Base-by-base conservation (phyloP, 2,329 filamentous ascomycete genomes). In the Pseudocercospora macadamiae region DNA sequence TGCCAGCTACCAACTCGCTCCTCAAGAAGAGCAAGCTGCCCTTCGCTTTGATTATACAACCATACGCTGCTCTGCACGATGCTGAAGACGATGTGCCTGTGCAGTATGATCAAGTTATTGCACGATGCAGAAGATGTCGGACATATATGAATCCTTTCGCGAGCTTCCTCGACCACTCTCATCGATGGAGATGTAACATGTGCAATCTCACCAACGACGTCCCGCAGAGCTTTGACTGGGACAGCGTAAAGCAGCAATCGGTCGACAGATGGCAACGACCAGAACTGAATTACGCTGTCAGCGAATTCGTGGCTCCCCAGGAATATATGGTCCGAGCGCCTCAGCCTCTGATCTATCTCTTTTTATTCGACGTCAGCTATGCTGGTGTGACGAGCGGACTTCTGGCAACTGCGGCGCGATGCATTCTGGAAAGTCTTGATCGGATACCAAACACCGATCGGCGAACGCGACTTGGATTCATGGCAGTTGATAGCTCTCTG, bases 141-240 rank as follows among this genome's bases (percentile, higher is more conserved):
- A 95, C 93, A 56, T 97, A 97, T 75, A 97, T 97, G 81, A 97
- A 97, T 75, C 93, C 95, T 10, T 99, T 93, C 68, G 95, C 96
- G 60, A 91, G 91, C 47, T 99, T 99, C 79, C 80, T 99, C 61
- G 95, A 99, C 70, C 91, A 97, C 72, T 95, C 95, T 47, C 95
- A 99, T 78, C 86, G 95, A 72, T 99, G 95, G 95, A 89, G 93
- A 71, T 99, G 95, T 80, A 99, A 99, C 79, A 97, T 99, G 93
- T 99, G 95, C 77, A 97, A 96, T 76, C 82, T 99, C 65, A 97
- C 93, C 68, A 99, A 99, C 74, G 95, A 99, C 69, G 93, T 97
- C 36, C 95, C 95, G n/a, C 95, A 99, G 77, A 93, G 93, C 34
- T 99, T 99, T 67, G 95, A 99, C 74, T 99, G 95, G 95, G 95